A percentile compares a stretch with the other conserved stretches of the same genome.
phyloP scores from a whole-genome alignment of 1,284 basidiomycete genomes.

The Paramarasmius palmivorus region DNA sequence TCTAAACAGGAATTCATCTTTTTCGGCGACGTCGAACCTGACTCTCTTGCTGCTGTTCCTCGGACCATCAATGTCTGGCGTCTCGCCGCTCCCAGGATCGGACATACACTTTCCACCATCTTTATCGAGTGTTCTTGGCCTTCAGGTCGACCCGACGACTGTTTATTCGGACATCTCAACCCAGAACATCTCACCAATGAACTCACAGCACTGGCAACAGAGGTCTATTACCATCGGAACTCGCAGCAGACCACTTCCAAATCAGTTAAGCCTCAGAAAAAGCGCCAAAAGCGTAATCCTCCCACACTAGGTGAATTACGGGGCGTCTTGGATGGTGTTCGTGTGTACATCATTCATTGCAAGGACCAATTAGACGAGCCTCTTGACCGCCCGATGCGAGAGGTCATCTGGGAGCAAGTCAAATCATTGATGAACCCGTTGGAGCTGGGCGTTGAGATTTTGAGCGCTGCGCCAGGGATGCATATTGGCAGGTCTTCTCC shows the following conservation, averaged over 20 bases:
- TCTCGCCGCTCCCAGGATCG: slow-evolving; percentile 68
- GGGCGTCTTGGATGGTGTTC: slow-evolving; percentile 56
- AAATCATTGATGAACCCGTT: slow-evolving; percentile 51
- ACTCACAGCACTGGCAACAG: slow-evolving; percentile 11
- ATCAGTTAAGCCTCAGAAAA: slow-evolving; percentile 8
- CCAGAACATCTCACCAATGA: slow-evolving; percentile 59
- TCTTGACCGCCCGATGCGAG: slow-evolving; percentile 46
- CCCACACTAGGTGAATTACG: slow-evolving; percentile 39
- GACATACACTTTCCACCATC: slow-evolving; percentile 58
- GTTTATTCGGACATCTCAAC: slow-evolving; percentile 76
- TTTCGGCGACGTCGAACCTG: slow-evolving; percentile 84
- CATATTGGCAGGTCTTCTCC: slow-evolving; percentile 57
- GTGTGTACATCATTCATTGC: slow-evolving; percentile 78
- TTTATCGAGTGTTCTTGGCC: slow-evolving; percentile 89
- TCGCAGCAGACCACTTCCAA: not conserved
- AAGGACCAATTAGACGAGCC: slow-evolving; percentile 60
- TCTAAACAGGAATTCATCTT: slow-evolving; percentile 70
- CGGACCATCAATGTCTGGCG: slow-evolving; percentile 69
- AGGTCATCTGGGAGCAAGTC: slow-evolving; percentile 66
- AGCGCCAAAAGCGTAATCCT: slow-evolving; percentile 15
- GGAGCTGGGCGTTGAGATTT: slow-evolving; percentile 61
- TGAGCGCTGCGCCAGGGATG: slow-evolving; percentile 72
- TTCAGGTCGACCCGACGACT: slow-evolving; percentile 55
- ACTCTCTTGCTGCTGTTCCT: slow-evolving; percentile 59
- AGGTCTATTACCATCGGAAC: slow-evolving; percentile 10